Conservation (phyloP, 1,284 basidiomycete genomes). For the Microbotryum lychnidis-dioicae region DNA sequence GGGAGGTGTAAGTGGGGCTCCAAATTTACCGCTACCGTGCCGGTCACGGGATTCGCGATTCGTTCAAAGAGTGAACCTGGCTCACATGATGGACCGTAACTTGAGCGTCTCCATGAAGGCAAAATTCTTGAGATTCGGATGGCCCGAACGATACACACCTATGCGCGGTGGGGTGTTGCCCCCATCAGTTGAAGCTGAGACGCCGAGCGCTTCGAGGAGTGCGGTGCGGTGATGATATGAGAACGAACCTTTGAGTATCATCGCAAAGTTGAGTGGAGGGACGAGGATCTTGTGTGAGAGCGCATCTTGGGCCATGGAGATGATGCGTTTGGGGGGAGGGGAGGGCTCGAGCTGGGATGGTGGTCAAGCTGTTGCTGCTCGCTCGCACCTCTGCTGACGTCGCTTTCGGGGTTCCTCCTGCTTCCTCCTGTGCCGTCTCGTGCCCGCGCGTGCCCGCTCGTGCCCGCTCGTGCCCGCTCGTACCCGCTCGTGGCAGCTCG, state of each 20-base stretch:
- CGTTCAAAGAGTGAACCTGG: neutral
- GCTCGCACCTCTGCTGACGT: too few relatives aligned
- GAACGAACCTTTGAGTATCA: slow-evolving; percentile 11
- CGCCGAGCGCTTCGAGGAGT: neutral
- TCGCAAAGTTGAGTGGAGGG: slow-evolving; percentile 24
- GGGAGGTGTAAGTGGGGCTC: neutral
- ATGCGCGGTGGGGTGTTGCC: neutral
- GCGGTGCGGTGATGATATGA: neutral
- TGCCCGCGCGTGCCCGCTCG: too few relatives aligned
- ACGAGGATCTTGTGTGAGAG: slow-evolving; percentile 7
- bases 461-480: too few relatives aligned
- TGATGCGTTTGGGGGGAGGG: too few relatives aligned
- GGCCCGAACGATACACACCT: slow-evolving; percentile 36
- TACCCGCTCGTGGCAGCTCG: too few relatives aligned
- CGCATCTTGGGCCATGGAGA: too few relatives aligned
- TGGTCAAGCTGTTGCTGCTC: too few relatives aligned
- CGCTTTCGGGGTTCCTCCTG: too few relatives aligned
- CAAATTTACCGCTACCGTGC: neutral
- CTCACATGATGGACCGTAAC: slow-evolving; percentile 40
- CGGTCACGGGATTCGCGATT: neutral
- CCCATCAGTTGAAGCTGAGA: neutral
- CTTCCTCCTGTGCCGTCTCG: too few relatives aligned
- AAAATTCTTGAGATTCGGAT: slow-evolving; percentile 43
- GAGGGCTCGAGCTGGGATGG: too few relatives aligned
- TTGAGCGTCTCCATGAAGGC: slow-evolving; percentile 39